phyloP scores from a whole-genome alignment of 768 basidiomycete species.

The Leccinum aurantiacum region DNA sequence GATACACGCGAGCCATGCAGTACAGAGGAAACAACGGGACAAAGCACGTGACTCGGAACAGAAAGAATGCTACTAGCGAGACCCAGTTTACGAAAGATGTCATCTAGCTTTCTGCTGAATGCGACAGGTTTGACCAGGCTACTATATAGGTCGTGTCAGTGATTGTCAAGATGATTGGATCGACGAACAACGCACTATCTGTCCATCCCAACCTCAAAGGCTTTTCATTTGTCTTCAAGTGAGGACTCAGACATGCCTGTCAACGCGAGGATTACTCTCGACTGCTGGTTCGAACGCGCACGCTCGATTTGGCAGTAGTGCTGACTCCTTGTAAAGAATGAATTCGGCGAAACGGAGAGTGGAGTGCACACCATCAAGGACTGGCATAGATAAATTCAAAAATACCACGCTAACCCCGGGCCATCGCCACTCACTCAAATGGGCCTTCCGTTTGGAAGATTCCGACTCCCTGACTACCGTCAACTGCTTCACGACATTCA shows the following conservation, averaged over 20 bases:
- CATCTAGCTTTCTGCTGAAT: constrained; percentile 78
- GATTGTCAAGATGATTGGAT: neutral
- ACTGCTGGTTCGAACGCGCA: constrained; percentile 30
- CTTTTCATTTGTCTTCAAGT: constrained; percentile 85
- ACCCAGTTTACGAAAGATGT: constrained; percentile 76
- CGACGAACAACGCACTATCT: constrained; percentile 68
- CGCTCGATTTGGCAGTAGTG: constrained; percentile 74
- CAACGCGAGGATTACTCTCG: constrained; percentile 76
- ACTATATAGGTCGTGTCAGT: constrained; percentile 2
- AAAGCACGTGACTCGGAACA: no score
- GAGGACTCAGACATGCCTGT: constrained; percentile 82
- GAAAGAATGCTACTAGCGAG: constrained; percentile 23
- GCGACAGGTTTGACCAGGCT: constrained; percentile 95
- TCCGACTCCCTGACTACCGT: constrained; percentile 83
- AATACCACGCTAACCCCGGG: constrained; percentile 63
- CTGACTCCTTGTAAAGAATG: constrained; percentile 63
- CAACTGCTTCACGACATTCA: constrained; percentile 73
- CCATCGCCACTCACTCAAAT: constrained; percentile 63
- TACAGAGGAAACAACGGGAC: no score
- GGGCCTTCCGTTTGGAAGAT: constrained; percentile 69
- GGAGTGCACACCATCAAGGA: constrained; percentile 69
- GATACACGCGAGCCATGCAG: no score
- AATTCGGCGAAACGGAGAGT: neutral
- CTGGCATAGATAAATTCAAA: constrained; percentile 89
- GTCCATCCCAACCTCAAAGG: constrained; percentile 91